A percentile compares a stretch with the other conserved stretches of the same genome.
These are phyloP conservation scores for Hura crepitans DNA, from an alignment of 441 rosid genomes.

Conservation along the genomic window DNA sequence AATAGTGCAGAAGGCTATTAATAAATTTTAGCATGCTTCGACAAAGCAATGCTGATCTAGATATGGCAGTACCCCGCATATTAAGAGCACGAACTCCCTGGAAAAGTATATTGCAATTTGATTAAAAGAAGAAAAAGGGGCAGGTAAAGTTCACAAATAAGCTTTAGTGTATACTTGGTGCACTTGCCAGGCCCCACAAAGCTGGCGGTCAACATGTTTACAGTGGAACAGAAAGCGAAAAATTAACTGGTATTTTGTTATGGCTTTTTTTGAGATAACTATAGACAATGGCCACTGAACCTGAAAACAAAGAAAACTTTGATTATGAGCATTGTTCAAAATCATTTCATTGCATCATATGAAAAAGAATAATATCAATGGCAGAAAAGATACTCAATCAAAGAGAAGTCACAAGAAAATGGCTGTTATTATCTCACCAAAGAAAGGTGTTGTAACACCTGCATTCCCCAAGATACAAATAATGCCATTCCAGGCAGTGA, in stretches of 20 bases:
- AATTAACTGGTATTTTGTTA: constrained; percentile 83
- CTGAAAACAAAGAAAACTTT: constrained; percentile 42
- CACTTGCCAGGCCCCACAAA: constrained; percentile 93
- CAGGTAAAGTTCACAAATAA: constrained; percentile 15
- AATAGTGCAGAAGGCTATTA: constrained; percentile 88
- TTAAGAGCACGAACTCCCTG: constrained; percentile 84
- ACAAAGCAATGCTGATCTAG: constrained; percentile 88
- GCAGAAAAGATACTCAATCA: neutral
- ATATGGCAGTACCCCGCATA: constrained; percentile 67
- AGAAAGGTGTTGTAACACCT: neutral
- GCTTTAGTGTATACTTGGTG: constrained; percentile 69
- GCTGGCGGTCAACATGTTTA: constrained; percentile 96
- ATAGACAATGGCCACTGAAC: constrained; percentile 95
- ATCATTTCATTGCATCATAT: neutral
- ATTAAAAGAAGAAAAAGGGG: constrained; percentile 21
- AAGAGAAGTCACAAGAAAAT: neutral
- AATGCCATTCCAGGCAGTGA: no score
- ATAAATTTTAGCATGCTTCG: constrained; percentile 97
- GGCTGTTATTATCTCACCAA: neutral
- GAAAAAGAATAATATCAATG: neutral
- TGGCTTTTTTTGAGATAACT: constrained; percentile 85
- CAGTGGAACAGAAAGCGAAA: constrained; percentile 90
- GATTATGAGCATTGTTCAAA: constrained; percentile 9
- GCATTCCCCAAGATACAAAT: no score
- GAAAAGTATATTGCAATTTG: constrained; percentile 24